phyloP scores from a whole-genome alignment of 208 protist genomes.

The Leishmania amazonensis region DNA sequence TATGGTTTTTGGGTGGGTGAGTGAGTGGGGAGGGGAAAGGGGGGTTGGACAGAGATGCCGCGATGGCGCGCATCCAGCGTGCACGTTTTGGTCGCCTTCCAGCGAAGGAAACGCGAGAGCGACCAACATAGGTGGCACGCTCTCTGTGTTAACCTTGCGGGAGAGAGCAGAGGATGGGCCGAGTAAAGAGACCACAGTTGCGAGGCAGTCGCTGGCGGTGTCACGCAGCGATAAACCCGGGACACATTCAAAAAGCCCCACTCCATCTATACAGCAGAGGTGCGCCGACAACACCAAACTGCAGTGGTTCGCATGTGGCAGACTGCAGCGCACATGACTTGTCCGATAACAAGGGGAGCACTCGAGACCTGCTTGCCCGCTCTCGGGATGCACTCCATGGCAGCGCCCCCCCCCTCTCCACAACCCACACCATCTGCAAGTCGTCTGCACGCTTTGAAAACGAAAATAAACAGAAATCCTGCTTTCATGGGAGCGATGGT shows the following conservation, averaged over 20 bases:
- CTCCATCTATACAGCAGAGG: not conserved
- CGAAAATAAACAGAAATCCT: slow-evolving; percentile 8
- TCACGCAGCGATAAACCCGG: not conserved
- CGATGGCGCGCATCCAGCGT: not conserved
- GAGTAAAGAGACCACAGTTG: not conserved
- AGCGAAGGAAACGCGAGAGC: not conserved
- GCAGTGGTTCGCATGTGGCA: not conserved
- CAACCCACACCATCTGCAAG: not conserved
- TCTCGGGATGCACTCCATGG: not conserved
- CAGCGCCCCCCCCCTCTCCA: not conserved
- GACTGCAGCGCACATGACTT: not conserved
- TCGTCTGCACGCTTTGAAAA: not conserved
- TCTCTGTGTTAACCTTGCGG: not conserved
- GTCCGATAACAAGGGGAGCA: not conserved
- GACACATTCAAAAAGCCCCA: not conserved
- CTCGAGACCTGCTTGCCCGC: not conserved
- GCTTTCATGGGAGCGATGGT: not conserved
- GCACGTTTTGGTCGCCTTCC: not conserved
- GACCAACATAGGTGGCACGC: not conserved
- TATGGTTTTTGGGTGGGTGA: not conserved
- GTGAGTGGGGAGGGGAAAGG: not conserved
- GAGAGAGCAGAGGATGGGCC: not conserved
- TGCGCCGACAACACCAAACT: not conserved
- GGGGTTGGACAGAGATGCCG: not conserved
- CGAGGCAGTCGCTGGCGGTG: not conserved